Conservation (phyloP, 768 basidiomycete genomes). For the Mycena albidolilacea region DNA sequence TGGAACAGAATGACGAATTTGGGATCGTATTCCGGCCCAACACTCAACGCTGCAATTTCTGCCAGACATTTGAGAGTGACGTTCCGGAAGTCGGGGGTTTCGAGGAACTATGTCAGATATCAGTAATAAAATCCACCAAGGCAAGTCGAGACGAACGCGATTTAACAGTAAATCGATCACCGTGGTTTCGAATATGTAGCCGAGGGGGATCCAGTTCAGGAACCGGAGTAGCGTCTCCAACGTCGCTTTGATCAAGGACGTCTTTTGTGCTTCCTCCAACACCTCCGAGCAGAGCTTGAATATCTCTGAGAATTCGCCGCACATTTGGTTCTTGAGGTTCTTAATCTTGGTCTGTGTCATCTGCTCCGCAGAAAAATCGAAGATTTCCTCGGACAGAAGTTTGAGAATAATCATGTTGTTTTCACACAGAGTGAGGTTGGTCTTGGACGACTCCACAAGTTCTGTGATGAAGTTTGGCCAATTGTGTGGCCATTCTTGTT, state of each 20-base stretch:
- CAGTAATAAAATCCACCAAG: constrained; percentile 32
- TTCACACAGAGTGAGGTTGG: constrained; percentile 96
- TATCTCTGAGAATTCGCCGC: constrained; percentile 96
- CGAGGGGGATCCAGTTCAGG: constrained; percentile 99
- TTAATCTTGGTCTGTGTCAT: constrained; percentile 99
- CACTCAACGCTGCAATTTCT: constrained; percentile 95
- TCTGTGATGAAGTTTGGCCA: constrained; percentile 99
- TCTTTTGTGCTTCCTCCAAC: constrained; percentile 96
- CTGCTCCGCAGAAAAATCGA: constrained; percentile 98
- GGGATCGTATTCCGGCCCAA: constrained; percentile 96
- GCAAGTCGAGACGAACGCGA: constrained; percentile 71
- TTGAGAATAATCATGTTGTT: constrained; percentile 99
- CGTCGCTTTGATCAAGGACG: constrained; percentile 93
- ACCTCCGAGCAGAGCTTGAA: constrained; percentile 98
- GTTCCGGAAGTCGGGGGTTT: constrained; percentile 97
- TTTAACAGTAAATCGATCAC: constrained; percentile 95
- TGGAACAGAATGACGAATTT: constrained; percentile 99
- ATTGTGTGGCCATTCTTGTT: constrained; percentile 99
- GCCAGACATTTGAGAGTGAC: constrained; percentile 96
- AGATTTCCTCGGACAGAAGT: constrained; percentile 98
- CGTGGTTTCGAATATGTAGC: constrained; percentile 98
- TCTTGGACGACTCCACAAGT: constrained; percentile 97
- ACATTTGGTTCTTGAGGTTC: constrained; percentile 98
- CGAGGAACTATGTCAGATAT: constrained; percentile 82
- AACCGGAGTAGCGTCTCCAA: constrained; percentile 96